Base-by-base conservation (phyloP, 495 filamentous ascomycete species). In the Neurospora sp. region DNA sequence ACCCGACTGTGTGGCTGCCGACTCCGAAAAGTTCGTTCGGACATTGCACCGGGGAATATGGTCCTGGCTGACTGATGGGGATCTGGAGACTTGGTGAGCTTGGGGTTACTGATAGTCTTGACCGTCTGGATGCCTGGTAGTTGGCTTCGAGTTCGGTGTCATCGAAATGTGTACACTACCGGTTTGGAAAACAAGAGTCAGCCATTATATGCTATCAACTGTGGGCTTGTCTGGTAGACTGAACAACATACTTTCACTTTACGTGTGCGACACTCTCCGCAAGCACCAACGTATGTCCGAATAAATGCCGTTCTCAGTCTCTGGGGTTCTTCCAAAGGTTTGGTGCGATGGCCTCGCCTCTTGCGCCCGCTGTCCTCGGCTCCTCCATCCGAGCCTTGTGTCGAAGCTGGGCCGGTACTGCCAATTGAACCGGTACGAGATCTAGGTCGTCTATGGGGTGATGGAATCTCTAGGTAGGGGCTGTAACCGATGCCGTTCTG, bases 271-370 rank as follows among this genome's bases (percentile, higher is more conserved):
- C 80, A 82, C 0, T 71, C 72, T 0, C 69, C 39, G 37, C 80
- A 82, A 35, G 78, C 80, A 27, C 77, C 71, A 12, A 79, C 35
- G 14, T 66, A 35, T 70, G 77, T 77, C 18, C 80, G 80, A 44
- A 80, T 71, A 18, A 82, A 75, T 3, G 76, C 77, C 35, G 80
- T 74, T 44, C 70, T 75, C 7, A 72, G 69, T 18, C 73, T 80
- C 11, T 66, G 44, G 5, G 23, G 4, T 18, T 70, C 31, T 3
- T 72, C 66, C 12, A 82, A 46, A 11, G 78, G 78, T 6, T 76
- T 76, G 0, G 62, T 40, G 18, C 80, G 80, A 9, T 66, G 38
- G 14, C 74, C 75, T 23, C 73, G 73, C 27, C 31, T 62, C 39
- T 72, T 77, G 12, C 54, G 54, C 54, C 54, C 54, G 14, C 54